Evolutionary conservation across 179 eudicot genomes (phyloP), one percentile per base, ranked within the genome.

Genomic region (Dionaea muscipula): DNA sequence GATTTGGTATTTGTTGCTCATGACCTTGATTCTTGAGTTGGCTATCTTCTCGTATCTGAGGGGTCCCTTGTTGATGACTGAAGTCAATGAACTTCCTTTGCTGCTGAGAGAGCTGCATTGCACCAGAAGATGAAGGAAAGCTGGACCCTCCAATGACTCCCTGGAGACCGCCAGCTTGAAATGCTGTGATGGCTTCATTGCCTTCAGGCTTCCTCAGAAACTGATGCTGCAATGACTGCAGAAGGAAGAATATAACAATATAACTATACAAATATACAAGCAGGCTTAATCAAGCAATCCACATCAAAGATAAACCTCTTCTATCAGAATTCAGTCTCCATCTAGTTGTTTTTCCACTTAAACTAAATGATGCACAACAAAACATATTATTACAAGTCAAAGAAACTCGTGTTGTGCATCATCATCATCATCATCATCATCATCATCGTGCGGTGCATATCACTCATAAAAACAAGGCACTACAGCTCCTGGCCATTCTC

Each of bases 161-260:
- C 44, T 75, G 90, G 56, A 68, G 69, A 41, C 77, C 76, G 50
- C 80, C 82, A 36, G 81, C 80, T 70, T 82, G 95, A 72, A 74
- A 84, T 49, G 84, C 88, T 64, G 76, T 56, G 36, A 78, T 64
- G 54, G 76, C 66, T 55, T 84, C 94, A 69, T 81, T 82, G 59
- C 86, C 95, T 51, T 91, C 98, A 44, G 85, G 72, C 62, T 75
- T 87, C 39, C 89, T 75, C 14, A 75, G 64, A 44, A 76, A 69
- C 37, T 87, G 95, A 28, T 91, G 95, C 48, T 80, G 75, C 35
- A 80, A 59, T 49, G 84, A 67, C 94, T 84, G 72, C 67, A 73
- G 24, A 62, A 62, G 39, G 15, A 45, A 72, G 21, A 58, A 41
- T 0, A 47, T 45, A 45, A n/a, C n/a, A n/a, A n/a, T n/a, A n/a